Evolutionary conservation across 345 rosid genomes (phyloP).

Genomic region (Populus euphratica): DNA sequence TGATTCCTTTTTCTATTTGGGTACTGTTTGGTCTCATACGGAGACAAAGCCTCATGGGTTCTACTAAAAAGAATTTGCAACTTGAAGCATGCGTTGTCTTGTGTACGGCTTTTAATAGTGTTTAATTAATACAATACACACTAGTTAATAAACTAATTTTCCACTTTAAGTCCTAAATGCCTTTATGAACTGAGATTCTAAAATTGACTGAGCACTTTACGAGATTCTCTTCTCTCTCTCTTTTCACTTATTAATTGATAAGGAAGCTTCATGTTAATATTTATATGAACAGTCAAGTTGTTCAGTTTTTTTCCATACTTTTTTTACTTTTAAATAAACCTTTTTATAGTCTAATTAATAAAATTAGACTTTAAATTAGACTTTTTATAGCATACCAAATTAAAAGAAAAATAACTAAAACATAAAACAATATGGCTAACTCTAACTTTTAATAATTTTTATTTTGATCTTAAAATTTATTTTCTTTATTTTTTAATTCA

Average conservation of each 20-base stretch:
- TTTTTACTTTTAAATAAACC: too few relatives aligned
- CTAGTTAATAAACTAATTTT: too few relatives aligned
- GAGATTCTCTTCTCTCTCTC: not conserved
- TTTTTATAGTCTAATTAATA: too few relatives aligned
- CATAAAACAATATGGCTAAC: too few relatives aligned
- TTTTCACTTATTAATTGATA: not conserved
- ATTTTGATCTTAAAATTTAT: too few relatives aligned
- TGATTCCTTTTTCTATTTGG: not conserved
- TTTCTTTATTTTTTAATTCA: too few relatives aligned
- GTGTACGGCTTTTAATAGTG: not conserved
- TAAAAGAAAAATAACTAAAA: too few relatives aligned
- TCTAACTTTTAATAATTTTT: too few relatives aligned
- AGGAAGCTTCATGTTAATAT: not conserved
- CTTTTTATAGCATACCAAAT: too few relatives aligned
- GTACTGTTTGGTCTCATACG: constrained; percentile 6
- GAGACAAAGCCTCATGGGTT: constrained; percentile 22
- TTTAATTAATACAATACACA: not conserved
- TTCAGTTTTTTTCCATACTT: too few relatives aligned
- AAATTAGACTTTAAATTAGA: too few relatives aligned
- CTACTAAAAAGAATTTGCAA: constrained; percentile 2
- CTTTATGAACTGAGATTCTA: not conserved
- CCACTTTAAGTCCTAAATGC: not conserved
- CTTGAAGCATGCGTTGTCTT: constrained; percentile 17
- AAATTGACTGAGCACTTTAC: not conserved
- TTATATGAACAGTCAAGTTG: too few relatives aligned